Conservation (phyloP, 805 yeast genomes). For the Lipomyces lipofer region DNA sequence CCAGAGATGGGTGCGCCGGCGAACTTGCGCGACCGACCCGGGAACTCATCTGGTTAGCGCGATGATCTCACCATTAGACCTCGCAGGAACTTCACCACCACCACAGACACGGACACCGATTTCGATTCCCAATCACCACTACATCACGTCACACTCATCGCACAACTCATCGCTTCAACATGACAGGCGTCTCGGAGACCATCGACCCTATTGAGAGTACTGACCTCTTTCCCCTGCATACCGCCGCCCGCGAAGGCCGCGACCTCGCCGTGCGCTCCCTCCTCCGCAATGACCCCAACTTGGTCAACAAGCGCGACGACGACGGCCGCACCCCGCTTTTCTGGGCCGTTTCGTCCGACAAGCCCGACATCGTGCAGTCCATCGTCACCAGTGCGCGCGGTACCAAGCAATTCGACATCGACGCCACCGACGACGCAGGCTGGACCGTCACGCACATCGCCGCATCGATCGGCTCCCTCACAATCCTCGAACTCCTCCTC, state of each 20-base stretch:
- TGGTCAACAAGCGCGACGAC: constrained; percentile 54
- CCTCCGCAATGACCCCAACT: constrained; percentile 51
- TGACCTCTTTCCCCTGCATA: constrained; percentile 42
- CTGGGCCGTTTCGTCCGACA: constrained; percentile 79
- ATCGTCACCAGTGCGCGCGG: constrained; percentile 35
- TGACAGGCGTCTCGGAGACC: no score
- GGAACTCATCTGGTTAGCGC: no score
- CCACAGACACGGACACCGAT: no score
- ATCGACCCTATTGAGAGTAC: no score
- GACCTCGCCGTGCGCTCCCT: constrained; percentile 52
- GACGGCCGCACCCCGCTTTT: constrained; percentile 82
- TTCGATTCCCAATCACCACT: no score
- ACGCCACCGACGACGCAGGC: constrained; percentile 68
- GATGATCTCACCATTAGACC: no score
- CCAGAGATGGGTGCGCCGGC: no score
- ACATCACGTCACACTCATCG: no score
- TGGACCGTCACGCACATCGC: constrained; percentile 91
- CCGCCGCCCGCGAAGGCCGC: constrained; percentile 68
- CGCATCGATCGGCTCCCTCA: constrained; percentile 65
- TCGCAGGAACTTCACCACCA: no score
- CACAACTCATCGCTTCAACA: no score
- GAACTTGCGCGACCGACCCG: no score
- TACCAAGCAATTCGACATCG: constrained; percentile 54
- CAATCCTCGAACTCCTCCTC: constrained; percentile 54
- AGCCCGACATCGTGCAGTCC: constrained; percentile 53